These are phyloP conservation scores for Insectozyma bohioensis DNA, from an alignment of 1,139 yeast species.

Conservation along the genomic window DNA sequence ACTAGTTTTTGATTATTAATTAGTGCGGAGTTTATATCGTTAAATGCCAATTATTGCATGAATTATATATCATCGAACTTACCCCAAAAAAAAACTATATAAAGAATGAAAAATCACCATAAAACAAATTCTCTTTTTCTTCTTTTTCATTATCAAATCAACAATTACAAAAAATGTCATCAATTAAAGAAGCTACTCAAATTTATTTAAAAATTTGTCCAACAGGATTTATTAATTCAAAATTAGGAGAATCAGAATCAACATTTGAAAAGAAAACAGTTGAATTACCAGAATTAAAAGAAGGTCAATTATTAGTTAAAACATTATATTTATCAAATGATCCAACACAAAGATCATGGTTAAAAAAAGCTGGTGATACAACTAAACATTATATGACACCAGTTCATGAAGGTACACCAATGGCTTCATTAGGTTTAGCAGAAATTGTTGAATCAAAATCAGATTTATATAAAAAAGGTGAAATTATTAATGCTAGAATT, in stretches of 20 bases:
- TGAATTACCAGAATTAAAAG: conserved; percentile 24
- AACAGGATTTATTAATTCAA: conserved; percentile 16
- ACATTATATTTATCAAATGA: conserved; percentile 57
- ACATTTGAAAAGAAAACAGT: conserved; percentile 22
- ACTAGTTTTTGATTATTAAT: conserved; percentile 2
- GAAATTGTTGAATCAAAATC: conserved; percentile 47
- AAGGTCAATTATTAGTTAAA: conserved; percentile 49
- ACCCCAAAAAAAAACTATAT: too few relatives aligned
- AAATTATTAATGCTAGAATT: conserved; percentile 29
- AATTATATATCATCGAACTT: too few relatives aligned
- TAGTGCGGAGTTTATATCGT: conserved; percentile 2
- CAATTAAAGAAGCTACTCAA: conserved; percentile 13
- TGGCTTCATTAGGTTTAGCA: conserved; percentile 53
- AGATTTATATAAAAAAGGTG: conserved; percentile 42
- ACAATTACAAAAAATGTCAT: conserved; percentile 11
- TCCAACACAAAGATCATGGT: conserved; percentile 68
- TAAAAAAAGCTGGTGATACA: conserved; percentile 39
- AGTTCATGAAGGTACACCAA: conserved; percentile 44
- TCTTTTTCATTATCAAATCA: background rate
- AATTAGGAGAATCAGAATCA: conserved; percentile 18
- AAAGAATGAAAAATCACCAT: background rate
- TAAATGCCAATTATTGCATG: too few relatives aligned
- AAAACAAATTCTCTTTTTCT: background rate
- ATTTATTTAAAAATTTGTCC: conserved; percentile 20
- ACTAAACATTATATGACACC: conserved; percentile 49